Evolutionary conservation across 768 basidiomycete species (phyloP).

Genomic region (Zangia roseola): DNA sequence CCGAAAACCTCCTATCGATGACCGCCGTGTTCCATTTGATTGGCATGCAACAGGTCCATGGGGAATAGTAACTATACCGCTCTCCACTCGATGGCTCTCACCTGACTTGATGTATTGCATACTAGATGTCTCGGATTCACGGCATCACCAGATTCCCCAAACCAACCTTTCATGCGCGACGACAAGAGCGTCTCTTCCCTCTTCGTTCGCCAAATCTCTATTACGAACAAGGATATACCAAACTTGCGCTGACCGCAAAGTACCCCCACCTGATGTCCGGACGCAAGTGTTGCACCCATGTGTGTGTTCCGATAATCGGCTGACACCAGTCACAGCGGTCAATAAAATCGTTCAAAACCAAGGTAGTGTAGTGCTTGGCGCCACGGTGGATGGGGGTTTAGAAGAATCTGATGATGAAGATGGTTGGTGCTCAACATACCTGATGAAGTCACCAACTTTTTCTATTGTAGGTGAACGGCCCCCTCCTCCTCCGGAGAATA

Average conservation of each 20-base stretch:
- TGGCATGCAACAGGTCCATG: slow-evolving; percentile 16
- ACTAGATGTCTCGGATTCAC: slow-evolving; percentile 11
- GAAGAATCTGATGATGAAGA: slow-evolving; percentile 32
- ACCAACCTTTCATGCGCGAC: slow-evolving; percentile 19
- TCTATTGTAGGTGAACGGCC: slow-evolving; percentile 9
- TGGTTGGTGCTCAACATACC: slow-evolving; percentile 14
- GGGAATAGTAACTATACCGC: slow-evolving; percentile 19
- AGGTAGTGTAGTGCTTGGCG: slow-evolving; percentile 42
- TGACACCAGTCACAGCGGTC: slow-evolving; percentile 39
- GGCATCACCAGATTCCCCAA: slow-evolving; percentile 23
- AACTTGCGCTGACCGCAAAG: slow-evolving; percentile 26
- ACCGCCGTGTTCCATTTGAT: slow-evolving; percentile 17
- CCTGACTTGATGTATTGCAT: background rate
- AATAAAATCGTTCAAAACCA: slow-evolving; percentile 50
- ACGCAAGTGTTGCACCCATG: slow-evolving; percentile 21
- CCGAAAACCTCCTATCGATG: slow-evolving; percentile 18
- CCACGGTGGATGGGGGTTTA: slow-evolving; percentile 46
- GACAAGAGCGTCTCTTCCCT: slow-evolving; percentile 20
- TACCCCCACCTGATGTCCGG: slow-evolving; percentile 48
- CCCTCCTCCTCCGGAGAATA: slow-evolving; percentile 46
- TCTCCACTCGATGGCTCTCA: background rate
- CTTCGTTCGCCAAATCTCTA: slow-evolving; percentile 25
- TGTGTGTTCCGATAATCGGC: background rate
- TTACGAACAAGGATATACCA: slow-evolving; percentile 23
- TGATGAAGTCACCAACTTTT: slow-evolving; percentile 15